These are phyloP conservation scores for Paecilomyces dactylethromorphus DNA, from an alignment of 2,329 filamentous ascomycete genomes.

Conservation along the genomic window DNA sequence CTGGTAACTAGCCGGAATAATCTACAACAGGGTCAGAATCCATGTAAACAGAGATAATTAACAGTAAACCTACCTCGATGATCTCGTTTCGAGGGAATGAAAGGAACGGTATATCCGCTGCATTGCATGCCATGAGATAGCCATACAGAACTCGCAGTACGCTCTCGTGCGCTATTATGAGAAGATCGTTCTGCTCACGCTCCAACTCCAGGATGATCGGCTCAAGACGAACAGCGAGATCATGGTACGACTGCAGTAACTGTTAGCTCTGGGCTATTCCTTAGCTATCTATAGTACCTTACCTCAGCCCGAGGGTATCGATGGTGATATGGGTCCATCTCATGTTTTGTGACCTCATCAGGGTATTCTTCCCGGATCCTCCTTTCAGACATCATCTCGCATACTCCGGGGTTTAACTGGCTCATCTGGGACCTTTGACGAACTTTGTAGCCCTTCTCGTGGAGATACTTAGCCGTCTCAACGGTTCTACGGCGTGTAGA, in stretches of 20 bases:
- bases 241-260: slow-evolving; percentile 75
- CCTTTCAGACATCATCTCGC: slow-evolving; percentile 83
- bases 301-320: slow-evolving; percentile 92
- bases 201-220: slow-evolving; percentile 97
- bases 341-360: slow-evolving; percentile 87
- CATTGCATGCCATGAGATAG: slow-evolving; percentile 97
- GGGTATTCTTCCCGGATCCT: slow-evolving; percentile 77
- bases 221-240: slow-evolving; percentile 93
- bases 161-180: slow-evolving; percentile 96
- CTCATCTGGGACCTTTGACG: slow-evolving; percentile 93
- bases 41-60: background rate
- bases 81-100: slow-evolving; percentile 95
- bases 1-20: slow-evolving; percentile 94
- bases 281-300: slow-evolving; percentile 16
- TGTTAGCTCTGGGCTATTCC: background rate
- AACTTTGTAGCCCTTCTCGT: slow-evolving; percentile 73
- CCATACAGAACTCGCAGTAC: slow-evolving; percentile 96
- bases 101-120: slow-evolving; percentile 85
- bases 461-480: slow-evolving; percentile 80
- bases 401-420: slow-evolving; percentile 92
- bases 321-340: slow-evolving; percentile 93
- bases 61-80: slow-evolving; percentile 60
- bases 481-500: slow-evolving; percentile 85
- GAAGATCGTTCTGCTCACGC: slow-evolving; percentile 91
- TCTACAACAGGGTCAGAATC: slow-evolving; percentile 40